A percentile compares a stretch with the other conserved stretches of the same genome.
Conservation (phyloP, 2,329 filamentous ascomycete species). For the Aspergillus oerlinghausenensis region DNA sequence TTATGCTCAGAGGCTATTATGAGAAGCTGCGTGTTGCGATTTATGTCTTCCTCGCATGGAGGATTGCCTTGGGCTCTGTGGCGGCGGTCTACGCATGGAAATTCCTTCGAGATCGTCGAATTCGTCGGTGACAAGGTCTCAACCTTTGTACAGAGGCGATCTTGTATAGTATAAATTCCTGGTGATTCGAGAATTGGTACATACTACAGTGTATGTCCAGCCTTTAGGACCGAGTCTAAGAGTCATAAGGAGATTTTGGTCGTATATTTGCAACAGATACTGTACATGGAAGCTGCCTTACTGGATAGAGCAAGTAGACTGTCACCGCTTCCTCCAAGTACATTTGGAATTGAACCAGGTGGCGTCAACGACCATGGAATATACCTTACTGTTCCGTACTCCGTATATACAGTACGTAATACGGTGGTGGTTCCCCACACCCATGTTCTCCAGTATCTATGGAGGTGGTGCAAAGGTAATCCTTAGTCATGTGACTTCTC, state of each 20-base stretch:
- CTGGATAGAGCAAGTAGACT: background rate
- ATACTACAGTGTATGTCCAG: background rate
- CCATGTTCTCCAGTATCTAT: background rate
- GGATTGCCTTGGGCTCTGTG: constrained; percentile 28
- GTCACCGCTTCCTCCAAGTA: background rate
- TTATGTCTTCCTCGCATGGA: constrained; percentile 37
- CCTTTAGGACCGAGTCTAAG: background rate
- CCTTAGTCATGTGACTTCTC: background rate
- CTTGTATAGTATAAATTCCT: background rate
- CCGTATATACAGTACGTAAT: background rate
- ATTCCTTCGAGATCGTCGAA: constrained; percentile 16
- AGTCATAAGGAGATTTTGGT: background rate
- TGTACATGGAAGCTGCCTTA: background rate
- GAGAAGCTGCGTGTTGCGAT: constrained; percentile 36
- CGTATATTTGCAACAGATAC: background rate
- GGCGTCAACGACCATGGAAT: background rate
- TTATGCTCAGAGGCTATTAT: constrained; percentile 44
- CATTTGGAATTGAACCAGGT: background rate
- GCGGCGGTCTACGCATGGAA: constrained; percentile 27
- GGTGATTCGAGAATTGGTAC: background rate
- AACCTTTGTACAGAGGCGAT: background rate
- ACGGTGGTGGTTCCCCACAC: background rate
- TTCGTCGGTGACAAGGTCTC: background rate
- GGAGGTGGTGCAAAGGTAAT: too few relatives aligned
- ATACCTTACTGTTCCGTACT: constrained; percentile 6